A percentile compares a stretch with the other conserved stretches of the same genome.
These are phyloP conservation scores for Talaromyces marneffei DNA, from an alignment of 2,329 filamentous ascomycete genomes.

Conservation along the genomic window DNA sequence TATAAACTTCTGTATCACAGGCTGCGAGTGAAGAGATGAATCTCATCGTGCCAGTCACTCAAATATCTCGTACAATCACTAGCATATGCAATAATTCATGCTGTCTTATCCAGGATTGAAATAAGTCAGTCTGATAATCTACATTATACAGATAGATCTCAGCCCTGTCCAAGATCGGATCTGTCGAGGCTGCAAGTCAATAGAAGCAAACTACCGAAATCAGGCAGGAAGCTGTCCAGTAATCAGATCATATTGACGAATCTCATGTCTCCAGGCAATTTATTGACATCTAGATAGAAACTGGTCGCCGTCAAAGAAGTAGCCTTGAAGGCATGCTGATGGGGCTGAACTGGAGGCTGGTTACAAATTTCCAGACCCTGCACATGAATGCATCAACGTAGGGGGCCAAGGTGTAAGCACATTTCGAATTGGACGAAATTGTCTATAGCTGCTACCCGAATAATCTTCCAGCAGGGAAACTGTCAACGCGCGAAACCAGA, in stretches of 20 bases:
- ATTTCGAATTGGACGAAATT: background rate
- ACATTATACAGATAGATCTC: no score
- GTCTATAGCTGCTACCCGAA: background rate
- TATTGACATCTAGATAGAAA: no score
- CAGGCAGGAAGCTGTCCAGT: no score
- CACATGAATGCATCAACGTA: background rate
- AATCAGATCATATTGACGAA: background rate
- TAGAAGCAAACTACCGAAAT: no score
- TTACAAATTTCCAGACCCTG: background rate
- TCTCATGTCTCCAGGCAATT: background rate
- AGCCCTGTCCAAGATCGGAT: no score
- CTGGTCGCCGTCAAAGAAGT: background rate
- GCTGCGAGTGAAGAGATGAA: background rate
- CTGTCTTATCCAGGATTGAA: no score
- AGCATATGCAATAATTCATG: no score
- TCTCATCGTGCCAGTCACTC: no score
- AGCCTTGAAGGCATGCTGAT: background rate
- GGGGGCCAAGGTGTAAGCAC: background rate
- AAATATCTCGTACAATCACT: no score
- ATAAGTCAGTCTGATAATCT: no score
- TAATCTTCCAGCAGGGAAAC: background rate
- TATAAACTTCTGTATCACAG: background rate
- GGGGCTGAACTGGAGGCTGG: background rate
- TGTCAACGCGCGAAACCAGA: background rate
- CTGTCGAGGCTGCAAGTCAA: no score